These are phyloP conservation scores for Coelastrella sp. DNA, from an alignment of 139 green algal species.

Conservation along the genomic window DNA sequence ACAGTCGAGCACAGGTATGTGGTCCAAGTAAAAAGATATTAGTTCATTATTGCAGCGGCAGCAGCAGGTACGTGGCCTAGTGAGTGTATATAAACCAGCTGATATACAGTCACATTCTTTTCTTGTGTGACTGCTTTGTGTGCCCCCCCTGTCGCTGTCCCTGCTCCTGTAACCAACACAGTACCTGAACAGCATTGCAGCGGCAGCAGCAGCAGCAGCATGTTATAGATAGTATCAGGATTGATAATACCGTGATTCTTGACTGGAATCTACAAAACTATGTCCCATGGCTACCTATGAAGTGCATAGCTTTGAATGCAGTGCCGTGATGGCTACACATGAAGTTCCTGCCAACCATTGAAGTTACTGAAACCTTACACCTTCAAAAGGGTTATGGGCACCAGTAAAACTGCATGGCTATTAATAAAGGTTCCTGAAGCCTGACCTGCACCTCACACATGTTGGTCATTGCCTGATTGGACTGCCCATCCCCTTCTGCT, in stretches of 20 bases:
- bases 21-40: not conserved
- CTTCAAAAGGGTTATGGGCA: too few species aligned
- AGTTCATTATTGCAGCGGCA: not conserved
- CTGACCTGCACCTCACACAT: not conserved
- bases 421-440: not conserved
- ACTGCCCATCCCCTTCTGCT: not conserved
- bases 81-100: not conserved
- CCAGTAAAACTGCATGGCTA: too few species aligned
- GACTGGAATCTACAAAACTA: too few species aligned
- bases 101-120: not conserved
- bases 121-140: not conserved
- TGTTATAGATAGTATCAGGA: constrained; percentile 48
- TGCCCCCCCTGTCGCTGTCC: not conserved
- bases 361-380: too few species aligned
- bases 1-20: constrained; percentile 47
- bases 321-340: too few species aligned
- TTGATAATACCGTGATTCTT: too few species aligned
- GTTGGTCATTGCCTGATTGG: too few species aligned
- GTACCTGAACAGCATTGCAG: too few species aligned
- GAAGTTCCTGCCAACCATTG: too few species aligned
- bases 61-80: not conserved
- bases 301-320: too few species aligned
- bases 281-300: too few species aligned
- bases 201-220: constrained; percentile 11
- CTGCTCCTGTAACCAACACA: too few species aligned